Base-by-base conservation (phyloP, 2,329 filamentous ascomycete genomes). In the Xylaria multiplex region DNA sequence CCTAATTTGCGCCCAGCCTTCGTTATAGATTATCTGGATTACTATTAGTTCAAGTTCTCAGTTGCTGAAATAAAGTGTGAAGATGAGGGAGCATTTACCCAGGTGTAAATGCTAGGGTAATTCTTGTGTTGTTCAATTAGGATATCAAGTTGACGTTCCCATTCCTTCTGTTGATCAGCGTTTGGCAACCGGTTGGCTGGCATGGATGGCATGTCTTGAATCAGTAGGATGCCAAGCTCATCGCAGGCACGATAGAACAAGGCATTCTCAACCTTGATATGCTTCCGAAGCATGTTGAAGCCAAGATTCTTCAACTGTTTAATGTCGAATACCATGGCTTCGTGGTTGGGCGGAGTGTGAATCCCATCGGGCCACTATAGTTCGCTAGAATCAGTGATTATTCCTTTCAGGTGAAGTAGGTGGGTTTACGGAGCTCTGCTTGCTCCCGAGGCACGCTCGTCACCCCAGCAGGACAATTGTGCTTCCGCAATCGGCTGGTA, bases 151-250 rank as follows among this genome's bases (percentile, higher is more conserved):
- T 92, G 74, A 79, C 86, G 80, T 22, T 79, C 77, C 67, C 87
- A 88, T 62, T 88, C 86, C 1, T 73, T 70, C 72, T 88, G 86
- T 62, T 86, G 82, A 1, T 72, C 77, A 0, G 68, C 62, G 45
- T 80, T 77, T 46, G 84, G 81, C 27, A 72, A 76, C 2, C 73
- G 50, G 49, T 46, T 59, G 72, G 73, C 13, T 71, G 74, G 48
- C 62, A 91, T 77, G 2, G 88, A 84, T 0, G 90, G 90, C 90
- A 92, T 92, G 67, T 92, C 90, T 73, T 92, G 90, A 53, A 92
- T 87, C 6, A 92, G 83, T 30, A 92, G 75, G 16, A 91, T 75
- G 1, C 90, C 90, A 1, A 92, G 76, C 66, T 87, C 81, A 56
- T 92, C 90, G 64, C 88, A 90, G 4, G 90, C 88, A 19, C 85